Percentiles rank a stretch among this genome's conserved stretches.
These are phyloP conservation scores for Porcisia deanei DNA, from an alignment of 208 protist species.

Conservation along the genomic window DNA sequence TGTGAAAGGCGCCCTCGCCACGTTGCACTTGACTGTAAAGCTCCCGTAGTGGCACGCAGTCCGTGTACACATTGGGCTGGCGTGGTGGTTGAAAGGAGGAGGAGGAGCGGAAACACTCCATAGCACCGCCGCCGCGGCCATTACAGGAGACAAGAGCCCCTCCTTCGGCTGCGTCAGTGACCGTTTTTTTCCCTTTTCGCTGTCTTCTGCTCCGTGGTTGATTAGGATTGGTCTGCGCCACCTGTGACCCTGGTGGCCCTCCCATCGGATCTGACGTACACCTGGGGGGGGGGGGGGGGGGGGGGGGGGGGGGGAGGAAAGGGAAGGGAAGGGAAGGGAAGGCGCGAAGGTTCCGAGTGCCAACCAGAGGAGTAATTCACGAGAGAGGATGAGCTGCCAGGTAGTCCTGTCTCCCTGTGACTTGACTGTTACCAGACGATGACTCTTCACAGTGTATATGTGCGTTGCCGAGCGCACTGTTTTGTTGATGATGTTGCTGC, in stretches of 20 bases:
- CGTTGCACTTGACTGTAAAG: constrained; percentile 17
- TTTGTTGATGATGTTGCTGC: background rate
- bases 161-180: background rate
- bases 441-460: background rate
- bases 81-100: constrained; percentile 19
- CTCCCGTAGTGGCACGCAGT: constrained; percentile 3
- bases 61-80: constrained; percentile 24
- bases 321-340: background rate
- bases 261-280: constrained; percentile 6
- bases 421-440: background rate
- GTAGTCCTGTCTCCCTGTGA: background rate
- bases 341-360: background rate
- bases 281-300: background rate
- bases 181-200: background rate
- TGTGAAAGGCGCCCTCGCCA: background rate
- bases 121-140: background rate
- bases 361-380: background rate
- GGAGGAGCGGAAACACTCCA: background rate
- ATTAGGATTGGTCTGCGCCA: constrained; percentile 5
- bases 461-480: background rate
- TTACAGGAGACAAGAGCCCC: background rate
- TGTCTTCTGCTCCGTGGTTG: background rate
- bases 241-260: constrained; percentile 21
- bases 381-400: background rate
- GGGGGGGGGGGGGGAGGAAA: background rate